Percentiles rank a stretch among this genome's conserved stretches.
Evolutionary conservation across 495 filamentous ascomycete species (phyloP).

Genomic region (Trichoderma parareesei): DNA sequence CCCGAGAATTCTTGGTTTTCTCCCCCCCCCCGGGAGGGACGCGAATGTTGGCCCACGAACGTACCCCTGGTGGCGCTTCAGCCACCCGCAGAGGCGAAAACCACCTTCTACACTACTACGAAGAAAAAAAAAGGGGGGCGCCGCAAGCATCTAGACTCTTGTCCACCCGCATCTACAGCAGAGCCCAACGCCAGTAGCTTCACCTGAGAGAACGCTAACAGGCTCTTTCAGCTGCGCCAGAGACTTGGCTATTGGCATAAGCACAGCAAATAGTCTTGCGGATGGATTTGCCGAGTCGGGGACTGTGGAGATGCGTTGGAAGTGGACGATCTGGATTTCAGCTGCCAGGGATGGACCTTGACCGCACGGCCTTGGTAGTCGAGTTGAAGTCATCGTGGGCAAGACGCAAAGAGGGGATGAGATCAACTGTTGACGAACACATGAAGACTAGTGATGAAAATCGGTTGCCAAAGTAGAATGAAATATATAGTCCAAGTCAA

Average conservation of each 20-base stretch:
- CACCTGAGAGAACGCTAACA: background rate
- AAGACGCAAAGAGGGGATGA: too few species aligned
- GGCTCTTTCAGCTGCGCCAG: background rate
- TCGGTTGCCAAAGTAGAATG: background rate
- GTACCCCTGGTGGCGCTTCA: background rate
- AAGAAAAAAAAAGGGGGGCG: background rate
- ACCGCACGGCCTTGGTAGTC: too few species aligned
- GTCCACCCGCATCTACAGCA: too few species aligned
- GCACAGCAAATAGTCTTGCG: background rate
- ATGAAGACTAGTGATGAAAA: too few species aligned
- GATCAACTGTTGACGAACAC: too few species aligned
- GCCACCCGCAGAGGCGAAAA: background rate
- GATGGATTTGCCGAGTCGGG: background rate
- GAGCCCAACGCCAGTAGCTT: background rate
- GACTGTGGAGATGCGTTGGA: background rate
- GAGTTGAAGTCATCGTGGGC: too few species aligned
- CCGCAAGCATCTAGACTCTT: too few species aligned
- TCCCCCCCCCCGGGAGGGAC: too few species aligned
- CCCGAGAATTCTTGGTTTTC: too few species aligned
- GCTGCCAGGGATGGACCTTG: background rate
- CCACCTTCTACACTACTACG: too few species aligned
- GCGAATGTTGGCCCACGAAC: background rate
- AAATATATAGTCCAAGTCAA: background rate
- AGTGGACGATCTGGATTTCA: background rate
- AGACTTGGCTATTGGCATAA: background rate